These are phyloP conservation scores for Lentinula novae-zelandiae DNA, from an alignment of 1,284 basidiomycete species.

Conservation along the genomic window DNA sequence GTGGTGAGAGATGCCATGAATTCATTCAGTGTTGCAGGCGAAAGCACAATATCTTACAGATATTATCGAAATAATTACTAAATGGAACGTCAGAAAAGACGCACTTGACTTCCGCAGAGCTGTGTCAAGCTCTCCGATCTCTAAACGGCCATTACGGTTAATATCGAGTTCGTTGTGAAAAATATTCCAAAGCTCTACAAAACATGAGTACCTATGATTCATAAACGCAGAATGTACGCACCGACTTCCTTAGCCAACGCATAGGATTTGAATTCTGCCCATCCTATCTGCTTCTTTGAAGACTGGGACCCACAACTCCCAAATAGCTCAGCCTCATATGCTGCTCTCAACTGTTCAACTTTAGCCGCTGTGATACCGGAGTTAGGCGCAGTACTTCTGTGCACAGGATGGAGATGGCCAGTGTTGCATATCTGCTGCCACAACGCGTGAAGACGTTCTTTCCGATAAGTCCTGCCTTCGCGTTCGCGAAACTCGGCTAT, in stretches of 20 bases:
- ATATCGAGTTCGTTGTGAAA: conserved; percentile 87
- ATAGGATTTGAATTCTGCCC: conserved; percentile 78
- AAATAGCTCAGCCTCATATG: conserved; percentile 79
- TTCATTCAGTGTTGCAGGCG: conserved; percentile 64
- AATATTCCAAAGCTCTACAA: conserved; percentile 80
- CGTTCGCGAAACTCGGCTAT: conserved; percentile 51
- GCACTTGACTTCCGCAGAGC: conserved; percentile 74
- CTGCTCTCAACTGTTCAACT: conserved; percentile 62
- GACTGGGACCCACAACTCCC: conserved; percentile 53
- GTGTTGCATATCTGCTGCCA: conserved; percentile 55
- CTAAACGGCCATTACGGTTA: conserved; percentile 81
- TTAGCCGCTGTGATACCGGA: conserved; percentile 58
- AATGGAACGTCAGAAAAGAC: conserved; percentile 22
- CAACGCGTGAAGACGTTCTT: conserved; percentile 52
- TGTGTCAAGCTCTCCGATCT: conserved; percentile 64
- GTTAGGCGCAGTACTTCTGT: conserved; percentile 24
- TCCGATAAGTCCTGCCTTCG: conserved; percentile 60
- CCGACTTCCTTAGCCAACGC: conserved; percentile 76
- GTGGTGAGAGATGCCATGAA: conserved; percentile 78
- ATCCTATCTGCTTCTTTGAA: conserved; percentile 52
- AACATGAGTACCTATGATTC: conserved; percentile 16
- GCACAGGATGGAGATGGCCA: conserved; percentile 21
- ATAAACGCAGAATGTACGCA: conserved; percentile 27
- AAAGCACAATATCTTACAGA: conserved; percentile 63
- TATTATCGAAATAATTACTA: background rate